A percentile compares a stretch with the other conserved stretches of the same genome.
phyloP scores from a whole-genome alignment of 768 basidiomycete species.

The Trametes villosa region DNA sequence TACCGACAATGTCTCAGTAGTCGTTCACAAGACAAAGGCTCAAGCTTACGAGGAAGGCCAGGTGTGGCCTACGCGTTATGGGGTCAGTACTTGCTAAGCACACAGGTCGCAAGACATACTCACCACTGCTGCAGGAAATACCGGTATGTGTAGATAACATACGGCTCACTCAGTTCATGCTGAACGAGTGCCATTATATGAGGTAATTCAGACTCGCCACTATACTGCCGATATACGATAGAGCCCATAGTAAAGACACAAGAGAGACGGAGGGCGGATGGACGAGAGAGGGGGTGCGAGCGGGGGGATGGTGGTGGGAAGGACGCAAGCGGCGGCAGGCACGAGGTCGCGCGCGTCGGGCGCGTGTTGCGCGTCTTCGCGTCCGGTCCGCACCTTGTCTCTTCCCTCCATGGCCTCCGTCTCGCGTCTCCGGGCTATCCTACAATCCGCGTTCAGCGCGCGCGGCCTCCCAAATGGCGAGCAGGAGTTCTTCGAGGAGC shows the following conservation, averaged over 20 bases:
- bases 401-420: conserved; percentile 59
- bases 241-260: conserved; percentile 15
- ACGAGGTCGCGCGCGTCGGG: conserved; percentile 17
- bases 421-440: conserved; percentile 55
- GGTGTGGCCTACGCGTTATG: conserved; percentile 75
- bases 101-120: conserved; percentile 33
- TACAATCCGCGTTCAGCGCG: conserved; percentile 52
- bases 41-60: conserved; percentile 71
- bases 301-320: conserved; percentile 8
- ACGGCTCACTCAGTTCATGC: conserved; percentile 93
- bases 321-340: conserved; percentile 7
- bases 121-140: conserved; percentile 98
- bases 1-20: conserved; percentile 26
- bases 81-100: neutral
- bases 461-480: conserved; percentile 56
- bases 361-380: conserved; percentile 15
- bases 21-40: conserved; percentile 12
- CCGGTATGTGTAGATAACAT: conserved; percentile 94
- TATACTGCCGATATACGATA: conserved; percentile 73
- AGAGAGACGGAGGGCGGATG: neutral
- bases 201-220: conserved; percentile 76
- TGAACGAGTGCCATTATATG: conserved; percentile 88
- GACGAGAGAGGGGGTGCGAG: neutral
- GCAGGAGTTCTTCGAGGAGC: conserved; percentile 76
- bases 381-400: conserved; percentile 11